These are phyloP conservation scores for Pseudonectria buxi DNA, from an alignment of 2,329 filamentous ascomycete genomes.

Conservation along the genomic window DNA sequence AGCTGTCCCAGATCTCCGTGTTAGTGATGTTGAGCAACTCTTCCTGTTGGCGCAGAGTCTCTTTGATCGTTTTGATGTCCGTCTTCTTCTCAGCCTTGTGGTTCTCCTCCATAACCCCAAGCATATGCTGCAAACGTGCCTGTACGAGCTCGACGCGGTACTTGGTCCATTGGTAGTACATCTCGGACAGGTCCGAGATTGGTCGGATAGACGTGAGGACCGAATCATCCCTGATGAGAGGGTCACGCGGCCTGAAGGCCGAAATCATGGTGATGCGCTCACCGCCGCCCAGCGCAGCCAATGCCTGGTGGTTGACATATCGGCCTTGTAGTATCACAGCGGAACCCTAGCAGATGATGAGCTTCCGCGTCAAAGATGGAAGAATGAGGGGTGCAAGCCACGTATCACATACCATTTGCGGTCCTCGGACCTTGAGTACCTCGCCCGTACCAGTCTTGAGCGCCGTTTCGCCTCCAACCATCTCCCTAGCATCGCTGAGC, in stretches of 20 bases:
- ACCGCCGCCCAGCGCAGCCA: slow-evolving; percentile 31
- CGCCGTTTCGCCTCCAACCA: slow-evolving; percentile 36
- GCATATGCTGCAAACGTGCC: too few species aligned
- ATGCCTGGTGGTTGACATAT: slow-evolving; percentile 39
- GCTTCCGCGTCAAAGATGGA: background rate
- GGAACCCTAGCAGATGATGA: slow-evolving; percentile 24
- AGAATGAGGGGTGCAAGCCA: background rate
- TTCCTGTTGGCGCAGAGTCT: background rate
- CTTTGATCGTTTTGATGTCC: slow-evolving; percentile 1
- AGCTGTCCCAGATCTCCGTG: too few species aligned
- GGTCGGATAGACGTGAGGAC: slow-evolving; percentile 25
- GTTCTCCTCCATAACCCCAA: too few species aligned
- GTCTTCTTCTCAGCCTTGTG: too few species aligned
- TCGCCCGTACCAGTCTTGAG: slow-evolving; percentile 19
- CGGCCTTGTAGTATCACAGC: slow-evolving; percentile 39
- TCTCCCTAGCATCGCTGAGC: slow-evolving; percentile 40
- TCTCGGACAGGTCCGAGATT: slow-evolving; percentile 20
- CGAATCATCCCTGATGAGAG: slow-evolving; percentile 33
- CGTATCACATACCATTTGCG: slow-evolving; percentile 14
- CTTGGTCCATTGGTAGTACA: slow-evolving; percentile 24
- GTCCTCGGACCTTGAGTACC: slow-evolving; percentile 19
- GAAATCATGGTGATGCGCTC: slow-evolving; percentile 43
- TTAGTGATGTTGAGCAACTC: too few species aligned
- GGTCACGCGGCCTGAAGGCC: slow-evolving; percentile 35
- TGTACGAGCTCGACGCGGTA: slow-evolving; percentile 16